A percentile compares a stretch with the other conserved stretches of the same genome.
Evolutionary conservation across 495 filamentous ascomycete genomes (phyloP).

Genomic region (Cryomyces minteri): DNA sequence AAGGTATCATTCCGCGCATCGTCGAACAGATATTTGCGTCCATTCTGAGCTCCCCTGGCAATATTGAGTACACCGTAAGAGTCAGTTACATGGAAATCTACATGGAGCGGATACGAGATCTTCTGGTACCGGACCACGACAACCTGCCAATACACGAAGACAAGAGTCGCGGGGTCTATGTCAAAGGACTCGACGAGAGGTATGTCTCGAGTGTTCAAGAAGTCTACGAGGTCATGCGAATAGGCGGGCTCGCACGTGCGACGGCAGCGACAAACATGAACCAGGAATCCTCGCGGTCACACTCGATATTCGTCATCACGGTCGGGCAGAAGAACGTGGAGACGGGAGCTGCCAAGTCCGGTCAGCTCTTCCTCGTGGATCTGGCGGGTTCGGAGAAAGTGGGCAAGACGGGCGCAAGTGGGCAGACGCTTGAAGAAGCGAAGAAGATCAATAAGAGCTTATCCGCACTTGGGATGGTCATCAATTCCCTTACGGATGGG

Average conservation of each 20-base stretch:
- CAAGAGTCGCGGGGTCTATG: slow-evolving; percentile 89
- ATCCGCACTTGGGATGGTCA: slow-evolving; percentile 95
- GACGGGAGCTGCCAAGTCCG: slow-evolving; percentile 89
- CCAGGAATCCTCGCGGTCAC: slow-evolving; percentile 92
- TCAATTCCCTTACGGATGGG: slow-evolving; percentile 91
- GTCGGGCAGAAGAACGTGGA: slow-evolving; percentile 97
- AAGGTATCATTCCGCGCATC: slow-evolving; percentile 92
- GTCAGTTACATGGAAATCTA: slow-evolving; percentile 99
- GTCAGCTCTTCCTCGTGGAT: slow-evolving; percentile 92
- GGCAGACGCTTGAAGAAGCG: slow-evolving; percentile 92
- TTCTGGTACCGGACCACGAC: slow-evolving; percentile 80
- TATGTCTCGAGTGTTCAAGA: slow-evolving; percentile 93
- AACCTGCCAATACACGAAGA: slow-evolving; percentile 95
- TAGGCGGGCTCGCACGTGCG: slow-evolving; percentile 71
- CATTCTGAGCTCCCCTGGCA: slow-evolving; percentile 74
- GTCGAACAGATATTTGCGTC: slow-evolving; percentile 96
- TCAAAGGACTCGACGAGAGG: slow-evolving; percentile 86
- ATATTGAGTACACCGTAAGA: slow-evolving; percentile 92
- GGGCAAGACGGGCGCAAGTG: slow-evolving; percentile 93
- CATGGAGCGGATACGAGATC: slow-evolving; percentile 95
- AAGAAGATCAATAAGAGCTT: slow-evolving; percentile 99
- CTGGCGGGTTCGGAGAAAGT: slow-evolving; percentile 96
- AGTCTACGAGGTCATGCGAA: slow-evolving; percentile 92
- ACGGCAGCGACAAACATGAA: slow-evolving; percentile 99
- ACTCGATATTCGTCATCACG: slow-evolving; percentile 96